Percentiles rank a stretch among this genome's conserved stretches.
Evolutionary conservation across 2,329 filamentous ascomycete species (phyloP).

Genomic region (Curvularia spicifera): DNA sequence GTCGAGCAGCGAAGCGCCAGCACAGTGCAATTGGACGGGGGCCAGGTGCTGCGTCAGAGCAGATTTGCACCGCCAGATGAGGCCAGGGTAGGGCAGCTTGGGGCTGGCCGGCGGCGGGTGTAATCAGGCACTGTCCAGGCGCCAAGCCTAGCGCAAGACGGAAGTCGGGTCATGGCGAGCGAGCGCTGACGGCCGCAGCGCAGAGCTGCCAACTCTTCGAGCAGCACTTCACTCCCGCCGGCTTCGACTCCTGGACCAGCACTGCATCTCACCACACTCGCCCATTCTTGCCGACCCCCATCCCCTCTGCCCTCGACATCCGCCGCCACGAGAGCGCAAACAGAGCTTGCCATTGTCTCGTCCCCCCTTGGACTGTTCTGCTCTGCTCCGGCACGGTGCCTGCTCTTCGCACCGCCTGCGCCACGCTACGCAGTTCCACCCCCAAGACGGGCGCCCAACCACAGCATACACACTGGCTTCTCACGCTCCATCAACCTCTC

Average conservation of each 20-base stretch:
- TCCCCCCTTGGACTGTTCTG: conserved; percentile 8
- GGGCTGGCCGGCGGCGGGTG: conserved; percentile 5
- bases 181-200: conserved; percentile 15
- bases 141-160: conserved; percentile 24
- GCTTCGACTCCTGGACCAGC: conserved; percentile 17
- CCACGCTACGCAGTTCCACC: conserved; percentile 16
- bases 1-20: background rate
- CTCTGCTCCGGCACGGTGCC: conserved; percentile 5
- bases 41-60: conserved; percentile 3
- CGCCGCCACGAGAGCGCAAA: background rate
- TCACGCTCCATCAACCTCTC: conserved; percentile 34
- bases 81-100: conserved; percentile 1
- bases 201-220: conserved; percentile 13
- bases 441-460: conserved; percentile 18
- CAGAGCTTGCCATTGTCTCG: conserved; percentile 5
- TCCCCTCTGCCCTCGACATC: conserved; percentile 9
- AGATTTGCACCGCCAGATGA: background rate
- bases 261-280: conserved; percentile 9
- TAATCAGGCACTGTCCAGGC: conserved; percentile 22
- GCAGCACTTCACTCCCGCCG: conserved; percentile 5
- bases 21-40: background rate
- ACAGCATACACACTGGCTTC: conserved; percentile 34
- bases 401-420: conserved; percentile 12
- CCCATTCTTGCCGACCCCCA: conserved; percentile 26
- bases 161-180: conserved; percentile 20